Evolutionary conservation across 2,329 filamentous ascomycete species (phyloP).

Genomic region (Gremmenia infestans): DNA sequence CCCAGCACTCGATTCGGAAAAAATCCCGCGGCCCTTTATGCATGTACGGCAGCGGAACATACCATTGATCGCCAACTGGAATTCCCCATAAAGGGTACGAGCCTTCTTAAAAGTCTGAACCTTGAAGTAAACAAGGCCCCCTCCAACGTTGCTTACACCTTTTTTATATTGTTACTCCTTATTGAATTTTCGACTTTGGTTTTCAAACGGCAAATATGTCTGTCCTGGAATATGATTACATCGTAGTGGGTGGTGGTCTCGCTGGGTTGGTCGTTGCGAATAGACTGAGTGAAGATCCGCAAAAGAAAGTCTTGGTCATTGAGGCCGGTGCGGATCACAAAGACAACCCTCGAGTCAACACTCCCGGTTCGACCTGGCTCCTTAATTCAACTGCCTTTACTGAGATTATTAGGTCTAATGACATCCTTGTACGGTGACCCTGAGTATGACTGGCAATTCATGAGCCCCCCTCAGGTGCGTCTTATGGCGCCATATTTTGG

Average conservation of each 20-base stretch:
- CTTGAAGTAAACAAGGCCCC: no score
- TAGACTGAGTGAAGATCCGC: slow-evolving; percentile 35
- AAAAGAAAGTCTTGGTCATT: slow-evolving; percentile 35
- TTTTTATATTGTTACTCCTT: no score
- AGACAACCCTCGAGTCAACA: slow-evolving; percentile 23
- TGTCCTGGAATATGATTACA: slow-evolving; percentile 29
- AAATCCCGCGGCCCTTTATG: no score
- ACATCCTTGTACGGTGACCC: slow-evolving; percentile 30
- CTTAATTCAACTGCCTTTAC: slow-evolving; percentile 20
- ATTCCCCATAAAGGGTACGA: no score
- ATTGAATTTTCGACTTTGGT: no score
- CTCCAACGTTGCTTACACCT: no score
- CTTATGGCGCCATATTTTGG: no score
- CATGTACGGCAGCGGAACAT: no score
- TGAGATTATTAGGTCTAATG: slow-evolving; percentile 33
- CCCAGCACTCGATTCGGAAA: no score
- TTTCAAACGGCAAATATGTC: no score
- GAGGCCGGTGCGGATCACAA: slow-evolving; percentile 32
- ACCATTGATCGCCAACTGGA: no score
- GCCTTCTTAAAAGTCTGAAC: no score
- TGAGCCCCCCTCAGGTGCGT: background rate
- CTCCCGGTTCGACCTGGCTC: background rate
- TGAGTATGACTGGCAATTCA: slow-evolving; percentile 6
- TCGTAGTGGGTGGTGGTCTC: slow-evolving; percentile 40
- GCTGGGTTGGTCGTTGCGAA: slow-evolving; percentile 38